phyloP scores from a whole-genome alignment of 306 rosid genomes.

The Dryas drummondii region DNA sequence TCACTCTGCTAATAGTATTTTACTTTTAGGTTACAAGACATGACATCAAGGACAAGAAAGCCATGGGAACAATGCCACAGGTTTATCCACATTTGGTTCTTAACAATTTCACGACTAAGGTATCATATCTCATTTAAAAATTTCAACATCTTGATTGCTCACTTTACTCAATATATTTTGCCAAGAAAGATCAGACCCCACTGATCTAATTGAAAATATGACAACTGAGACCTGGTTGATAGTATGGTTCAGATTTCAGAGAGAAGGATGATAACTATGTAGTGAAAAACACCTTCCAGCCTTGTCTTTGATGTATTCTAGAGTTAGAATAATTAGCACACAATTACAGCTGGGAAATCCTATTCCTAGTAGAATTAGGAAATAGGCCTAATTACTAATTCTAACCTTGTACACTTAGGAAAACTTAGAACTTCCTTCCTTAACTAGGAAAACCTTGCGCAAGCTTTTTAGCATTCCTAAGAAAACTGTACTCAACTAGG shows the following conservation, averaged over 20 bases:
- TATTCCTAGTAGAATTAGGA: too few relatives aligned
- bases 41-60: constrained; percentile 78
- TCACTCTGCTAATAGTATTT: constrained; percentile 29
- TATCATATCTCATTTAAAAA: constrained; percentile 31
- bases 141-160: neutral
- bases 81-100: constrained; percentile 84
- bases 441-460: too few relatives aligned
- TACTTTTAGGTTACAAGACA: constrained; percentile 78
- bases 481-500: too few relatives aligned
- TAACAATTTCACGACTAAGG: constrained; percentile 84
- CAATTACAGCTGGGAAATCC: too few relatives aligned
- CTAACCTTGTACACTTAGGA: too few relatives aligned
- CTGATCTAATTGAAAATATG: neutral
- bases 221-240: neutral
- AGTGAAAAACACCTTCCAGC: too few relatives aligned
- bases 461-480: too few relatives aligned
- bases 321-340: too few relatives aligned
- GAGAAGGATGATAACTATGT: neutral
- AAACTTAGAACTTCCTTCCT: too few relatives aligned
- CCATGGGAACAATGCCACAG: constrained; percentile 90
- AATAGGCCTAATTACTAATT: too few relatives aligned
- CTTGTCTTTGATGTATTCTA: too few relatives aligned
- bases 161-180: neutral
- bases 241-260: neutral
- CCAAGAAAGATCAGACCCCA: neutral